Percentiles rank a stretch among this genome's conserved stretches.
Conservation (phyloP, 1,139 yeast genomes). For the Hansenula lynferdii region DNA sequence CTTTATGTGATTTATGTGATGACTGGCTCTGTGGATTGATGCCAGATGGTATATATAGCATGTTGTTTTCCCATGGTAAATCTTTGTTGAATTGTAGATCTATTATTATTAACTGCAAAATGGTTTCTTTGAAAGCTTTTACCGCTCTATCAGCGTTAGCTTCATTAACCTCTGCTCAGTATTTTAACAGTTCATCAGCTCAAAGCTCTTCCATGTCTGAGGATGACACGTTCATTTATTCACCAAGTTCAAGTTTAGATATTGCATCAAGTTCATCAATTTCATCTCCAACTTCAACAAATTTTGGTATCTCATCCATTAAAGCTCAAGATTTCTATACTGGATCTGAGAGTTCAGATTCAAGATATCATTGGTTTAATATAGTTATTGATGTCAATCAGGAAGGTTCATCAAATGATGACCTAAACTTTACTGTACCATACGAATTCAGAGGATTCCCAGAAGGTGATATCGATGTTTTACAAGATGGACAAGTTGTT, state of each 20-base stretch:
- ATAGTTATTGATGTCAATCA: constrained; percentile 3
- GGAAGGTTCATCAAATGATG: not conserved
- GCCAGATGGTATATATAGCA: not conserved
- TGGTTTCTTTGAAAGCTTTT: constrained; percentile 1
- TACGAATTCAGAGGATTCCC: constrained; percentile 7
- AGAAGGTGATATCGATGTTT: constrained; percentile 7
- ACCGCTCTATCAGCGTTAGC: constrained; percentile 1
- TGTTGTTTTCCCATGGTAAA: not conserved
- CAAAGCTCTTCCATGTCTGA: not conserved
- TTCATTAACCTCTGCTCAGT: not conserved
- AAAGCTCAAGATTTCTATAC: constrained; percentile 4
- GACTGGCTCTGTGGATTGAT: no score
- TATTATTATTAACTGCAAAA: not conserved
- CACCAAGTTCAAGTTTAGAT: constrained; percentile 1
- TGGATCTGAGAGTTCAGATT: constrained; percentile 5
- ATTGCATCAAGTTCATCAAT: constrained; percentile 1
- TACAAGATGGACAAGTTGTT: constrained; percentile 3
- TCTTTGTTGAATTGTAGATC: not conserved
- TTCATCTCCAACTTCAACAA: constrained; percentile 2
- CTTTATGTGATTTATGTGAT: no score
- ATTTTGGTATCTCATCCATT: constrained; percentile 3
- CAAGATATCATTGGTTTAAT: constrained; percentile 4
- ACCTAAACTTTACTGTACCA: constrained; percentile 6
- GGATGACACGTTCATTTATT: not conserved
- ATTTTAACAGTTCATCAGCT: not conserved